phyloP scores from a whole-genome alignment of 345 rosid species.

The Eutrema heterophyllum region DNA sequence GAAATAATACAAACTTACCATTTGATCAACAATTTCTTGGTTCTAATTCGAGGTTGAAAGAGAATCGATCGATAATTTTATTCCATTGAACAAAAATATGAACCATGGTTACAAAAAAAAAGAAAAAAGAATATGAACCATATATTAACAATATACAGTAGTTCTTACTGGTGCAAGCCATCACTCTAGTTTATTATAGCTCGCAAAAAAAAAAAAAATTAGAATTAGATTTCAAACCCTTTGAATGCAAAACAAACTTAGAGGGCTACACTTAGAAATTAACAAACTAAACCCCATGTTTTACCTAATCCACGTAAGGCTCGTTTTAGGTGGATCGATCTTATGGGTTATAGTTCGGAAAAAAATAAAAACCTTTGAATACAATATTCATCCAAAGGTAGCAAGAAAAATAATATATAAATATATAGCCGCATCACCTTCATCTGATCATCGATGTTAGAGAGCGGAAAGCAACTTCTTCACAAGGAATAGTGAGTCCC shows the following conservation, averaged over 20 bases:
- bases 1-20: neutral
- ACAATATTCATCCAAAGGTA: conserved; percentile 14
- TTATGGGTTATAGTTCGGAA: conserved; percentile 11
- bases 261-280: neutral
- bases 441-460: conserved; percentile 74
- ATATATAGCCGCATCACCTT: neutral
- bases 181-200: neutral
- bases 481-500: conserved; percentile 96
- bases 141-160: neutral
- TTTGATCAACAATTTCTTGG: too few relatives aligned
- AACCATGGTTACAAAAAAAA: too few relatives aligned
- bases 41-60: neutral
- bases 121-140: neutral
- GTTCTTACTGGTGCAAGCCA: neutral
- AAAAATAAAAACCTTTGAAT: conserved; percentile 10
- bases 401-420: neutral
- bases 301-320: conserved; percentile 9
- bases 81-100: neutral
- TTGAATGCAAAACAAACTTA: conserved; percentile 3
- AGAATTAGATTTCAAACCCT: neutral
- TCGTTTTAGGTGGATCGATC: conserved; percentile 9
- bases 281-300: conserved; percentile 22
- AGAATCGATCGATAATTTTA: neutral
- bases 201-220: neutral
- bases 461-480: conserved; percentile 83